These are phyloP conservation scores for Puccinia sorghi DNA, from an alignment of 1,284 basidiomycete species.

Conservation along the genomic window DNA sequence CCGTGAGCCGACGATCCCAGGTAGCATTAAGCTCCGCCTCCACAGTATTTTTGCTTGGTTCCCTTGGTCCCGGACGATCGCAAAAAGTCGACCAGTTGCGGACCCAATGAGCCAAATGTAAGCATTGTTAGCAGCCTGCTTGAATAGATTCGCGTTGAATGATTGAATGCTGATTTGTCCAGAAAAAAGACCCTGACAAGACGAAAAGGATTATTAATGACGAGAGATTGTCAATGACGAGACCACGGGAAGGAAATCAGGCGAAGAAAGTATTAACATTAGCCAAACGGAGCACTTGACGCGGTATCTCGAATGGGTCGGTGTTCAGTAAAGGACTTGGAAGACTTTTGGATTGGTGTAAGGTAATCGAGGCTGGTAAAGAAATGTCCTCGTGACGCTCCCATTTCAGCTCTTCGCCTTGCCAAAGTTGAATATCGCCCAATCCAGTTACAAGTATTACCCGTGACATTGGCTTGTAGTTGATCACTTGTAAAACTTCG, in stretches of 20 bases:
- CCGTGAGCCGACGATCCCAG: constrained; percentile 12
- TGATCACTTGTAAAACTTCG: constrained; percentile 28
- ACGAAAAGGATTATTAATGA: not conserved
- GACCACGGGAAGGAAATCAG: not conserved
- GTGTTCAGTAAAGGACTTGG: constrained; percentile 22
- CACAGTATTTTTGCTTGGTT: constrained; percentile 35
- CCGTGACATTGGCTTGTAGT: constrained; percentile 42
- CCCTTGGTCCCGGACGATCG: constrained; percentile 3
- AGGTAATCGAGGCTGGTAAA: constrained; percentile 19
- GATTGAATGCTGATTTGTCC: not conserved
- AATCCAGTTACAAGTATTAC: constrained; percentile 30
- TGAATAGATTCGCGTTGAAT: not conserved
- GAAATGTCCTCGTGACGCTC: constrained; percentile 48
- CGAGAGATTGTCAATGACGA: not conserved
- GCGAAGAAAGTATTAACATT: not conserved
- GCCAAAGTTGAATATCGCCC: constrained; percentile 49
- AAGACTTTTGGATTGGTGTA: constrained; percentile 27
- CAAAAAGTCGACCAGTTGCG: constrained; percentile 44
- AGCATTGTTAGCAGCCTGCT: not conserved
- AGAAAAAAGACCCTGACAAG: constrained; percentile 6
- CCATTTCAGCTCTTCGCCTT: constrained; percentile 42
- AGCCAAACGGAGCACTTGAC: not conserved
- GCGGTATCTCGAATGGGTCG: constrained; percentile 15
- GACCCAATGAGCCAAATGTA: constrained; percentile 46
- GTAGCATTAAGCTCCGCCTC: constrained; percentile 26